Evolutionary conservation across 352 stramenopile genomes (phyloP), one percentile per base, ranked within the genome.

Genomic region (Phytopythium helicoides): DNA sequence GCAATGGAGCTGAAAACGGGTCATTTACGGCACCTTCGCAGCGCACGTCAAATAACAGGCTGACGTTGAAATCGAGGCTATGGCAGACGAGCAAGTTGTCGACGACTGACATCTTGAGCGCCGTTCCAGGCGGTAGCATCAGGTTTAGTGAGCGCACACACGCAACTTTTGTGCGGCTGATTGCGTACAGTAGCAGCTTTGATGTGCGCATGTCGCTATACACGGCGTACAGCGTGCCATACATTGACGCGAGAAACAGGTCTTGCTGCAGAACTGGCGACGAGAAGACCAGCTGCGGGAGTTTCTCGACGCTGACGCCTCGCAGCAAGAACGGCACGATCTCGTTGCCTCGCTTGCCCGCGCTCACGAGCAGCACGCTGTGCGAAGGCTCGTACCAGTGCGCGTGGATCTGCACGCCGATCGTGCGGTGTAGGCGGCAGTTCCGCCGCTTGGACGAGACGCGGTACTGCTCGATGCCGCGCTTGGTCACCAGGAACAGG

Each of bases 51-150:
- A 88, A 94, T 64, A 94, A 86, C 6, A 90, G 51, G 15, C 73
- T 83, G 35, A 92, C 84, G 34, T 81, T 86, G 52, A 89, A 92
- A 52, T 89, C 77, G 38, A 89, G 50, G 52, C 81, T 90, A 57
- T 94, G 84, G 56, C 76, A 92, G 6, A 89, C 79, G 6, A 94
- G 73, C 42, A 94, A 39, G 44, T 94, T 88, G 64, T 94, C 84
- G 33, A 94, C 77, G 6, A 91, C 79, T 5, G 84, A 94, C 56
- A 76, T 88, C 52, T 85, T 67, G 22, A 89, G 42, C 21, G 65
- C 61, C 7, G 78, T 85, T 15, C 71, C 71, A 0, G 72, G 65
- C 0, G 82, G 78, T 25, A 94, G 54, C 72, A 87, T 71, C 9
- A 94, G 52, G 38, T 89, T 78, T 8, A 92, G 59, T 35, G 84